Evolutionary conservation across 768 basidiomycete species (phyloP), one percentile per base, ranked within the genome.

Genomic region (Mycena olivaceomarginata): DNA sequence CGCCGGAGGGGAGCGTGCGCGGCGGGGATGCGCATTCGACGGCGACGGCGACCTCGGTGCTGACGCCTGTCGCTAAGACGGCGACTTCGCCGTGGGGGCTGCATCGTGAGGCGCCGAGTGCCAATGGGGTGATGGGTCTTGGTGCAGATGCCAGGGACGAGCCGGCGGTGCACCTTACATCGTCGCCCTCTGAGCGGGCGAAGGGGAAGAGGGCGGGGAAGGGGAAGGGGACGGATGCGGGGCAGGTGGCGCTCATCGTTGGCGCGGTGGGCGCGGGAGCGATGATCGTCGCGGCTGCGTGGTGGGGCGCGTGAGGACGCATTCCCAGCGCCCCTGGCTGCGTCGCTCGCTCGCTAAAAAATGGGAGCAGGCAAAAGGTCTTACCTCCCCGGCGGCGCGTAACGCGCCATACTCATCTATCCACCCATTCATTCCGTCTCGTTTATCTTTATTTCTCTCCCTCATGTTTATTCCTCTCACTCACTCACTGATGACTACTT

Each of bases 1-100:
- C 78, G 63, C 78, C 78, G 2, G 78, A 62, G 46, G 78, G 78
- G 53, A 79, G 78, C 69, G 71, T 76, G 65, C 75, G 69, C 18
- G 64, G 22, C 18, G 31, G 39, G 40, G 31, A 25, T 12, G 48
- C 13, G 15, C 15, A 48, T 48, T 48, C 51, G 51, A 53, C 7
- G 7, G 46, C 46, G 46, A 48, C 46, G 46, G 6, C 16, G 11
- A 48, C 15, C 16, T 7, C 18, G 18, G 13, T 18, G 13, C 6
- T 48, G 18, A 12, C 20, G 20, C 51, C 11, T 9, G 18, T 11
- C 7, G 51, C 51, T 20, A 53, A 20, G n/a, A n/a, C 51, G n/a
- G 20, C n/a, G 43, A 45, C 2, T 13, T 51, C 48, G 56, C 53
- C n/a, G 9, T 56, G 53, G 53, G 8, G 11, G 22, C 18, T 57